These are phyloP conservation scores for Nyctanthes arbortristis DNA, from an alignment of 257 asterid genomes.

Conservation along the genomic window DNA sequence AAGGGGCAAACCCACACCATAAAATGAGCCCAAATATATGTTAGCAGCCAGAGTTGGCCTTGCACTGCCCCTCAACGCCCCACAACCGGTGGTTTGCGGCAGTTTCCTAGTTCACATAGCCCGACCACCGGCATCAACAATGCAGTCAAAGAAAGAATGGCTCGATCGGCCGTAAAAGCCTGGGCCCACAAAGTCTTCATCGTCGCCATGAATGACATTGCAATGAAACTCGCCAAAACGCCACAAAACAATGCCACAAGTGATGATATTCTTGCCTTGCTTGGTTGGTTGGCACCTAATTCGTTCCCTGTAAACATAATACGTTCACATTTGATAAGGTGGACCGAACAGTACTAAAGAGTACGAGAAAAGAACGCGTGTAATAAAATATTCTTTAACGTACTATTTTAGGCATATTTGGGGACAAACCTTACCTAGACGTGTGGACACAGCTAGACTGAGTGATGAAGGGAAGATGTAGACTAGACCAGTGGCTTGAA, in stretches of 20 bases:
- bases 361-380: neutral
- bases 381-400: too few species aligned
- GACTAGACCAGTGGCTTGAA: constrained; percentile 59
- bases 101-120: constrained; percentile 74
- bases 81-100: constrained; percentile 72
- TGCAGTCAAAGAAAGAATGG: constrained; percentile 40
- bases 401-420: too few species aligned
- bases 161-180: constrained; percentile 44
- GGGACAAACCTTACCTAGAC: constrained; percentile 57
- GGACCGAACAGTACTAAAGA: neutral
- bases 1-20: constrained; percentile 60
- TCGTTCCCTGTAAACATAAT: constrained; percentile 43
- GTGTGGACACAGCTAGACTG: constrained; percentile 51
- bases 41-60: constrained; percentile 50
- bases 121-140: constrained; percentile 60
- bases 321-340: neutral
- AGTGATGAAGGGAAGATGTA: constrained; percentile 62
- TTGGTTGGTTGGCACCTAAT: constrained; percentile 55
- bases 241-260: constrained; percentile 42
- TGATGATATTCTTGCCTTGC: constrained; percentile 41
- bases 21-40: constrained; percentile 63
- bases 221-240: constrained; percentile 33
- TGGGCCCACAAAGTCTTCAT: constrained; percentile 40
- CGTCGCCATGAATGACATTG: constrained; percentile 35
- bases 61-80: constrained; percentile 69